These are phyloP conservation scores for Termitomyces sp. DNA, from an alignment of 768 basidiomycete genomes.

Conservation along the genomic window DNA sequence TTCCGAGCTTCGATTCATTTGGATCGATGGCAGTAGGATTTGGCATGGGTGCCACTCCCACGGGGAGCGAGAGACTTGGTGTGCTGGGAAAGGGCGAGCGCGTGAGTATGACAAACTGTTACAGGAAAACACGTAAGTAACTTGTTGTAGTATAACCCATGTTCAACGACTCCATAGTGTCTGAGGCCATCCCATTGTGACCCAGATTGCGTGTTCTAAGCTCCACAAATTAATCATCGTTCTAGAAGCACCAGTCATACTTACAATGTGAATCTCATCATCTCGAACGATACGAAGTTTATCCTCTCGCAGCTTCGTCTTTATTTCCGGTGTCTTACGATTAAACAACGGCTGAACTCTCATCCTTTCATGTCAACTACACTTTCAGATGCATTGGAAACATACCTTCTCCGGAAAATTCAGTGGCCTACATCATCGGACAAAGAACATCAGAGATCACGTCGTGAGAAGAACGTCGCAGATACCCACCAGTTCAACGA, in stretches of 20 bases:
- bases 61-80: slow-evolving; percentile 33
- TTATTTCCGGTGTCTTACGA: slow-evolving; percentile 48
- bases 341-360: slow-evolving; percentile 46
- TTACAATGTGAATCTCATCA: slow-evolving; percentile 55
- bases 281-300: slow-evolving; percentile 28
- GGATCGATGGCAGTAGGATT: slow-evolving; percentile 46
- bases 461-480: background rate
- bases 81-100: slow-evolving; percentile 26
- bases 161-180: slow-evolving; percentile 48
- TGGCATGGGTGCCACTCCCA: slow-evolving; percentile 40
- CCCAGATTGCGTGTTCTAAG: slow-evolving; percentile 65
- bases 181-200: slow-evolving; percentile 67
- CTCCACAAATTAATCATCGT: background rate
- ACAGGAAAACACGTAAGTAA: slow-evolving; percentile 13
- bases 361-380: background rate
- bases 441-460: background rate
- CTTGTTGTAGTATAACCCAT: slow-evolving; percentile 63
- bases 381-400: background rate
- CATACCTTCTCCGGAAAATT: slow-evolving; percentile 60
- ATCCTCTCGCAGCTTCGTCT: slow-evolving; percentile 27
- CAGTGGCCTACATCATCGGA: slow-evolving; percentile 42
- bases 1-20: slow-evolving; percentile 46
- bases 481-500: slow-evolving; percentile 56
- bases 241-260: background rate
- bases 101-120: background rate